Conservation (phyloP, 2,329 filamentous ascomycete genomes). For the Ophiostoma pallidulum region DNA sequence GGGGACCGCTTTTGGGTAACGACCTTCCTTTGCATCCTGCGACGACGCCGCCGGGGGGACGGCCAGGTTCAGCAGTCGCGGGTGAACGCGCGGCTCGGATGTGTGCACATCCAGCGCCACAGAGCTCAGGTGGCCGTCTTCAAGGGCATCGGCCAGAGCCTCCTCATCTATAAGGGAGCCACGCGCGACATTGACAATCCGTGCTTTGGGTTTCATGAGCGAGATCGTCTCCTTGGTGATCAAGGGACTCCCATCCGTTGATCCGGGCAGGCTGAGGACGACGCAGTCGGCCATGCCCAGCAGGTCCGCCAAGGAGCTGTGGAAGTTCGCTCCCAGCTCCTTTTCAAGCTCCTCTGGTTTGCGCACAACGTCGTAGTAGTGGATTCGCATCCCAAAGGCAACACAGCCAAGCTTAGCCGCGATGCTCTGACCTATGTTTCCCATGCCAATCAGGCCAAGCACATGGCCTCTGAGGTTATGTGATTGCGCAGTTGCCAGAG, state of each 20-base stretch:
- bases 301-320: constrained; percentile 41
- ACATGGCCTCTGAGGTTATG: constrained; percentile 53
- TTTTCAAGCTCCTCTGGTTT: constrained; percentile 35
- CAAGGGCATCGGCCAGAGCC: constrained; percentile 50
- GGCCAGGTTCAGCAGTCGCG: constrained; percentile 33
- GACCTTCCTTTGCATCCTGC: not conserved
- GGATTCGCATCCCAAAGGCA: constrained; percentile 55
- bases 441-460: constrained; percentile 60
- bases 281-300: constrained; percentile 47
- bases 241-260: constrained; percentile 35
- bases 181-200: constrained; percentile 58
- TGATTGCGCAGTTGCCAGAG: constrained; percentile 46
- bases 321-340: constrained; percentile 38
- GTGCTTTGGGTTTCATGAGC: constrained; percentile 42
- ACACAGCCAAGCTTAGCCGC: constrained; percentile 39
- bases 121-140: constrained; percentile 37
- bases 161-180: constrained; percentile 57
- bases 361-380: constrained; percentile 51
- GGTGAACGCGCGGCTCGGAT: constrained; percentile 46
- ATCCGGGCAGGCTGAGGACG: constrained; percentile 50
- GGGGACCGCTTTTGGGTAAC: not conserved
- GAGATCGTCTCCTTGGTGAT: constrained; percentile 39
- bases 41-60: constrained; percentile 13
- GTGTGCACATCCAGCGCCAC: constrained; percentile 57
- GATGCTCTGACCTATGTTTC: constrained; percentile 54